Percentiles rank a stretch among this genome's conserved stretches.
Evolutionary conservation across 805 yeast genomes (phyloP).

Genomic region (Clavispora phyllophila): DNA sequence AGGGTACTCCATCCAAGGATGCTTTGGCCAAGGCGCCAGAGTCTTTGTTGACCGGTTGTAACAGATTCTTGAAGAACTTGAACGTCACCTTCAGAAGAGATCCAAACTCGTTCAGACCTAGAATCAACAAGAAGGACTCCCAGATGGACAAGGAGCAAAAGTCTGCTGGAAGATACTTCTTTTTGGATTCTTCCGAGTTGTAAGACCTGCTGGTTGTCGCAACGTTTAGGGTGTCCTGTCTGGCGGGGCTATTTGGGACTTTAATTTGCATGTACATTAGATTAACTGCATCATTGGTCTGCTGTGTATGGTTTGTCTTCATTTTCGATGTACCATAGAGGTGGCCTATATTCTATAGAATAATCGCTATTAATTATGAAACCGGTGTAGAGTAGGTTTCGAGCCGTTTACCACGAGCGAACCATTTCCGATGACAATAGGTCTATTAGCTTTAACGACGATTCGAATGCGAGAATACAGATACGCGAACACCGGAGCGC

Average conservation of each 20-base stretch:
- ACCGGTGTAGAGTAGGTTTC: not conserved
- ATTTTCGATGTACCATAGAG: conserved; percentile 14
- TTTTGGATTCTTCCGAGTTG: conserved; percentile 65
- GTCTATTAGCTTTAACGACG: no score
- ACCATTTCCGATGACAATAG: no score
- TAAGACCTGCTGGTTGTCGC: conserved; percentile 15
- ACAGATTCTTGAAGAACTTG: conserved; percentile 91
- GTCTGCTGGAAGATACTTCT: conserved; percentile 87
- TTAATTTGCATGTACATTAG: conserved; percentile 17
- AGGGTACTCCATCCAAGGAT: conserved; percentile 84
- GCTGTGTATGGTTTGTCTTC: conserved; percentile 14
- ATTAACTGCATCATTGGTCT: conserved; percentile 6
- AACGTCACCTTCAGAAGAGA: conserved; percentile 99
- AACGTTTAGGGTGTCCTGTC: conserved; percentile 1
- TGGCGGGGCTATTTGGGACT: conserved; percentile 6
- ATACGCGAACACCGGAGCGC: no score
- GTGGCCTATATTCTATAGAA: conserved; percentile 11
- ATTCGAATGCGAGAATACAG: no score
- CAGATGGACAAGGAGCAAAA: conserved; percentile 99
- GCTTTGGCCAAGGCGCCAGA: conserved; percentile 89
- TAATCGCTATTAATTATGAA: conserved; percentile 2
- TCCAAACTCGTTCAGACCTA: conserved; percentile 96
- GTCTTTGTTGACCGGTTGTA: conserved; percentile 93
- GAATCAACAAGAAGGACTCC: conserved; percentile 95
- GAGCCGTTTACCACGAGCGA: no score